Conservation (phyloP, 2,329 filamentous ascomycete species). For the Colletotrichum paranaense region DNA sequence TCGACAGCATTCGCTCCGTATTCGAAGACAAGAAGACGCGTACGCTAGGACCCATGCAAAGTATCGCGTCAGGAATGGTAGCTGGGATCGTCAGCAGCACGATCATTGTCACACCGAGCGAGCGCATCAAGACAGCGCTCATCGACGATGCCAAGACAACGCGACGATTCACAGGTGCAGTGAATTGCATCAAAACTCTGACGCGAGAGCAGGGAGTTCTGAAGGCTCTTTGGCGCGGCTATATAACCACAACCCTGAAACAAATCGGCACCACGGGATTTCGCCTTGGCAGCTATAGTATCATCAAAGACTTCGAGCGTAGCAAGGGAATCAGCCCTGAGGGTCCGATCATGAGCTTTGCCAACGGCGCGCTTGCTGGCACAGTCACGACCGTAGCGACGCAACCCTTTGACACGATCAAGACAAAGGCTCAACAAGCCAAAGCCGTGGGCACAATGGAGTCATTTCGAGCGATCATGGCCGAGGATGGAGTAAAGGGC, state of each 20-base stretch:
- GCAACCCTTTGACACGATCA: constrained; percentile 27
- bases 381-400: constrained; percentile 22
- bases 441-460: constrained; percentile 22
- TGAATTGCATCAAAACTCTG: constrained; percentile 7
- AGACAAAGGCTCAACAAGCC: constrained; percentile 24
- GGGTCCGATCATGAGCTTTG: constrained; percentile 16
- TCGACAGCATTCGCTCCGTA: constrained; percentile 23
- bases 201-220: constrained; percentile 5
- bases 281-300: constrained; percentile 24
- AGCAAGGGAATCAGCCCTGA: constrained; percentile 1
- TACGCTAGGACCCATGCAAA: constrained; percentile 6
- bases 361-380: constrained; percentile 23
- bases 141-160: constrained; percentile 27
- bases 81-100: constrained; percentile 17
- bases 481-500: constrained; percentile 20
- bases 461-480: constrained; percentile 7
- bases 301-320: constrained; percentile 28
- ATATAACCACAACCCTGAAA: constrained; percentile 23
- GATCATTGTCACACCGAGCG: constrained; percentile 23
- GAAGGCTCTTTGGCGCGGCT: constrained; percentile 16
- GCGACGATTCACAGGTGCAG: not conserved
- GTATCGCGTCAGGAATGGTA: constrained; percentile 21
- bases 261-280: constrained; percentile 28
- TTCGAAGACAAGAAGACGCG: constrained; percentile 10
- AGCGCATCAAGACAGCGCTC: constrained; percentile 25